phyloP scores from a whole-genome alignment of 768 basidiomycete genomes.

The Rhodotorula diobovata region DNA sequence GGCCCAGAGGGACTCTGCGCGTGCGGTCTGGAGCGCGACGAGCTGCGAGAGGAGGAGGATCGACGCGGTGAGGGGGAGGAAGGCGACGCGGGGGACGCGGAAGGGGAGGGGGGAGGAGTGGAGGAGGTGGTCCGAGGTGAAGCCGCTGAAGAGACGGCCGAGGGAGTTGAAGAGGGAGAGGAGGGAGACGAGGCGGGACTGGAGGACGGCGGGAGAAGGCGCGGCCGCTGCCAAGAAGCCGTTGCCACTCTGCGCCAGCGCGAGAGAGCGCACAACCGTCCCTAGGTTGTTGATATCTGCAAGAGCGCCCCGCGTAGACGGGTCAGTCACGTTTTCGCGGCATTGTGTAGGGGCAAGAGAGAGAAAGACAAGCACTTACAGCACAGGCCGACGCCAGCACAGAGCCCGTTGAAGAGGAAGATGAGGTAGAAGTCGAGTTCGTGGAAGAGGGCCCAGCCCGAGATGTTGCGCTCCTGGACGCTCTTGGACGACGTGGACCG shows the following conservation, averaged over 20 bases:
- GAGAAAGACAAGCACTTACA: background rate
- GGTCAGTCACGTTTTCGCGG: no score
- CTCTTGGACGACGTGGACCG: background rate
- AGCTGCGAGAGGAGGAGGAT: conserved; percentile 10
- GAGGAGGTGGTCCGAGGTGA: conserved; percentile 21
- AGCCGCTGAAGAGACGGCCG: conserved; percentile 27
- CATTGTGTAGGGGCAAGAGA: no score
- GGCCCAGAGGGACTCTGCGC: background rate
- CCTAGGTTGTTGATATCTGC: conserved; percentile 39
- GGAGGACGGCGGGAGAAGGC: conserved; percentile 2
- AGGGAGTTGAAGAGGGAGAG: conserved; percentile 33
- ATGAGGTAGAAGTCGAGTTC: conserved; percentile 24
- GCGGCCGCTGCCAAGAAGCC: background rate
- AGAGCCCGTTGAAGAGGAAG: conserved; percentile 29
- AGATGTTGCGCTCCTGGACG: conserved; percentile 8
- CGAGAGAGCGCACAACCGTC: conserved; percentile 26
- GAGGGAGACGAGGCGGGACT: conserved; percentile 34
- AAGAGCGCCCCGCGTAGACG: no score
- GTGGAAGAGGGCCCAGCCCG: conserved; percentile 11
- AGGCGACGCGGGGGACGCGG: conserved; percentile 9
- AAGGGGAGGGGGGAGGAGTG: background rate
- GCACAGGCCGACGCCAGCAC: conserved; percentile 24
- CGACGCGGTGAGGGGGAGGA: conserved; percentile 3
- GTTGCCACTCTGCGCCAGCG: no score
- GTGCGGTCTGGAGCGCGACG: background rate